These are phyloP conservation scores for Russula vinacea DNA, from an alignment of 768 basidiomycete genomes.

Conservation along the genomic window DNA sequence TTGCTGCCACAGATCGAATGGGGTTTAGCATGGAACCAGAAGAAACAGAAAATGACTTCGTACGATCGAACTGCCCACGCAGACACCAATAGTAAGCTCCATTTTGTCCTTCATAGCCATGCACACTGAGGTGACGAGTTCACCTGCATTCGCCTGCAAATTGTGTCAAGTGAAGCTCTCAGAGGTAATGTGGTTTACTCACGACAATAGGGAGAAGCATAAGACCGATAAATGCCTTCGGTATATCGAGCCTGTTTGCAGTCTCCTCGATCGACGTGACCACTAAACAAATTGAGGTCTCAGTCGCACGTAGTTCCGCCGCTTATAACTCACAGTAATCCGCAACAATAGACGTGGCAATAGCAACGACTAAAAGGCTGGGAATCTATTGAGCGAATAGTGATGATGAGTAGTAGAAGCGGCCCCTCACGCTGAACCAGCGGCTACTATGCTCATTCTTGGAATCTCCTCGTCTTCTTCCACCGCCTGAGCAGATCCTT, in stretches of 20 bases:
- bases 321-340: conserved; percentile 62
- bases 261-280: conserved; percentile 93
- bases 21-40: neutral
- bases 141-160: conserved; percentile 70
- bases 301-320: conserved; percentile 5
- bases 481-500: conserved; percentile 31
- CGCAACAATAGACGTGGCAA: conserved; percentile 84
- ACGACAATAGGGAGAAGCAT: conserved; percentile 87
- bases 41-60: conserved; percentile 32
- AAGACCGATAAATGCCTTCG: conserved; percentile 81
- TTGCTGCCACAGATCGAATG: conserved; percentile 51
- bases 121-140: conserved; percentile 83
- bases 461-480: conserved; percentile 43
- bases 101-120: conserved; percentile 81
- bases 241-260: conserved; percentile 73
- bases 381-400: conserved; percentile 4
- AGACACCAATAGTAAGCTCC: conserved; percentile 71
- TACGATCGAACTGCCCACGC: conserved; percentile 78
- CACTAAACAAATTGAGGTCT: conserved; percentile 43
- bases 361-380: conserved; percentile 69
- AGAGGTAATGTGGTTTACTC: conserved; percentile 33
- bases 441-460: conserved; percentile 70
- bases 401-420: neutral
- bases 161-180: neutral
- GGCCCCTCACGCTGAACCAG: conserved; percentile 47